A percentile compares a stretch with the other conserved stretches of the same genome.
phyloP scores from a whole-genome alignment of 139 green algal genomes.

The Chlamydomonas eustigma region DNA sequence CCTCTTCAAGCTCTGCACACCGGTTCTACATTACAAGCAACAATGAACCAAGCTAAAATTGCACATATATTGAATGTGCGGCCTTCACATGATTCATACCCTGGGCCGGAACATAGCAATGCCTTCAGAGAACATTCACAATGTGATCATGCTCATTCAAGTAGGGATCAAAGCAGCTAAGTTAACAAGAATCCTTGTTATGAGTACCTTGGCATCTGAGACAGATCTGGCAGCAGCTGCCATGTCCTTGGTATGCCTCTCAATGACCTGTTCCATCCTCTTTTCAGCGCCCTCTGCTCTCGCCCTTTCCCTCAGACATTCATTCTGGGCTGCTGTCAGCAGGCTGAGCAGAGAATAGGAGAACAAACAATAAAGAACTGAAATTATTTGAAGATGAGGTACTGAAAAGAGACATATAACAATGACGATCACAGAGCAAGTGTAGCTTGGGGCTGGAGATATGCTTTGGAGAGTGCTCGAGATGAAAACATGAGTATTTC shows the following conservation, averaged over 20 bases:
- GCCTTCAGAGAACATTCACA: too few relatives aligned
- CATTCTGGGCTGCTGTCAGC: not conserved
- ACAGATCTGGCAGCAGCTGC: not conserved
- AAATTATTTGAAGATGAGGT: too few relatives aligned
- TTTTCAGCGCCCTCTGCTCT: not conserved
- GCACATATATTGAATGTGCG: not conserved
- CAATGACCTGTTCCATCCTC: not conserved
- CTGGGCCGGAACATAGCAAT: too few relatives aligned
- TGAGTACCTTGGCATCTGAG: not conserved
- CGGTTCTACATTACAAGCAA: not conserved
- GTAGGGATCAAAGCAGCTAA: not conserved
- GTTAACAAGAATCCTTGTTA: not conserved
- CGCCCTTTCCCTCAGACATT: not conserved
- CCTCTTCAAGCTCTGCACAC: not conserved
- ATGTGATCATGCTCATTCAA: not conserved
- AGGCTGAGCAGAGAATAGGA: not conserved
- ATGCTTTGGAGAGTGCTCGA: not conserved
- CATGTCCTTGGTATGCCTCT: not conserved
- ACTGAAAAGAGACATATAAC: too few relatives aligned
- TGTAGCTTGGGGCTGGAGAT: not conserved
- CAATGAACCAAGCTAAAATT: not conserved
- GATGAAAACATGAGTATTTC: not conserved
- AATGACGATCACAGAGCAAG: too few relatives aligned
- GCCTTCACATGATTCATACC: not conserved
- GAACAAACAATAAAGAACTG: not conserved